phyloP scores from a whole-genome alignment of 805 yeast species.

The Myxozyma mucilagina region DNA sequence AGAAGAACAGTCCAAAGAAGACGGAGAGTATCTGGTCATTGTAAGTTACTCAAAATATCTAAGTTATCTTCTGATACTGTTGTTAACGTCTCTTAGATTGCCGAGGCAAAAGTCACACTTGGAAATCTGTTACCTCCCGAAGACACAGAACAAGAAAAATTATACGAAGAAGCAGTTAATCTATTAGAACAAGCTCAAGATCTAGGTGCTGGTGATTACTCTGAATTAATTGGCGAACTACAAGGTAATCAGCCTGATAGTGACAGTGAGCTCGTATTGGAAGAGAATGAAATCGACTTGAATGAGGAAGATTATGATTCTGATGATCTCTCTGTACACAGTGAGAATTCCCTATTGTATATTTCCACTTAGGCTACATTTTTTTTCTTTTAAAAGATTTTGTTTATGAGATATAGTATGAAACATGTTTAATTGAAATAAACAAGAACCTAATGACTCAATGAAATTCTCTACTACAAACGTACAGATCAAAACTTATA shows the following conservation, averaged over 20 bases:
- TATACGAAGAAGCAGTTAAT: constrained; percentile 69
- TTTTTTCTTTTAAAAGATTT: too few species aligned
- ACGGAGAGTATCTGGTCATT: constrained; percentile 13
- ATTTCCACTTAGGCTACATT: background rate
- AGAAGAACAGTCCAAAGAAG: background rate
- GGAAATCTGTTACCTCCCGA: constrained; percentile 73
- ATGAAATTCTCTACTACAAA: background rate
- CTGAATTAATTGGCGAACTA: constrained; percentile 42
- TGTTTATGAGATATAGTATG: too few species aligned
- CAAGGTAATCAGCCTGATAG: constrained; percentile 21
- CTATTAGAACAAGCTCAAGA: constrained; percentile 69
- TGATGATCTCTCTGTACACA: background rate
- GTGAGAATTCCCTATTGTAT: background rate
- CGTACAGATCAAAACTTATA: background rate
- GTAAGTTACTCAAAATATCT: background rate
- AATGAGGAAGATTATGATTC: background rate
- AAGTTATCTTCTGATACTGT: background rate
- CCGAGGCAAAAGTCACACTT: constrained; percentile 79
- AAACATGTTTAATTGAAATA: background rate
- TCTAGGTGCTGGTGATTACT: constrained; percentile 42
- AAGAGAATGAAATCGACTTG: background rate
- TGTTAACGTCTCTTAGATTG: constrained; percentile 46
- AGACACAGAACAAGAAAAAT: constrained; percentile 60
- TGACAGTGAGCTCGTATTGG: constrained; percentile 4
- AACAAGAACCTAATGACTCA: background rate